Percentiles rank a stretch among this genome's conserved stretches.
These are phyloP conservation scores for Phaeolepiota aurea DNA, from an alignment of 768 basidiomycete genomes.

Conservation along the genomic window DNA sequence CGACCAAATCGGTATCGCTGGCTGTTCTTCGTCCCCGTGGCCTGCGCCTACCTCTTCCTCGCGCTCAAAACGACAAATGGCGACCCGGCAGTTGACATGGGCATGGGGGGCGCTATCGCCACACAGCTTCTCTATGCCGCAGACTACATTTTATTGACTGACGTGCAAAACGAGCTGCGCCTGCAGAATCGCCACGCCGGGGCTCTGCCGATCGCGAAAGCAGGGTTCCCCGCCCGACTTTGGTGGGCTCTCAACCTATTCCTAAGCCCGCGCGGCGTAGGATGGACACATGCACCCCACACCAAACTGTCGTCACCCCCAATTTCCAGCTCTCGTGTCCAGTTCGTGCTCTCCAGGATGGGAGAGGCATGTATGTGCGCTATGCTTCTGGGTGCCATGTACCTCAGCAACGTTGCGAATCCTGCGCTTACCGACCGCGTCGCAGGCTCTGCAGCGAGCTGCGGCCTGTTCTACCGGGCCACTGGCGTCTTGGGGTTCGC, in stretches of 20 bases:
- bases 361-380: slow-evolving; percentile 5
- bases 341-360: slow-evolving; percentile 15
- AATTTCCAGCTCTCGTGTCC: slow-evolving; percentile 8
- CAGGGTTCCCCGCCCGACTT: slow-evolving; percentile 12
- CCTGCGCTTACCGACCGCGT: neutral
- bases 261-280: slow-evolving; percentile 23
- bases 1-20: neutral
- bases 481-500: neutral
- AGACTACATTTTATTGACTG: slow-evolving; percentile 4
- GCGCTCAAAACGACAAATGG: neutral
- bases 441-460: neutral
- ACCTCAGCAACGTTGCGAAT: neutral
- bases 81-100: neutral
- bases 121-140: neutral
- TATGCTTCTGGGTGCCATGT: neutral
- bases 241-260: slow-evolving; percentile 21
- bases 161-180: slow-evolving; percentile 3
- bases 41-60: neutral
- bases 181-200: neutral
- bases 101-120: neutral
- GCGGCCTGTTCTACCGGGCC: neutral
- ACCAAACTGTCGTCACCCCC: slow-evolving; percentile 11
- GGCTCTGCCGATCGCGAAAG: neutral
- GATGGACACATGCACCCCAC: slow-evolving; percentile 24
- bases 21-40: neutral